Conservation (phyloP, 1,139 yeast genomes). For the Pichia sp. region DNA sequence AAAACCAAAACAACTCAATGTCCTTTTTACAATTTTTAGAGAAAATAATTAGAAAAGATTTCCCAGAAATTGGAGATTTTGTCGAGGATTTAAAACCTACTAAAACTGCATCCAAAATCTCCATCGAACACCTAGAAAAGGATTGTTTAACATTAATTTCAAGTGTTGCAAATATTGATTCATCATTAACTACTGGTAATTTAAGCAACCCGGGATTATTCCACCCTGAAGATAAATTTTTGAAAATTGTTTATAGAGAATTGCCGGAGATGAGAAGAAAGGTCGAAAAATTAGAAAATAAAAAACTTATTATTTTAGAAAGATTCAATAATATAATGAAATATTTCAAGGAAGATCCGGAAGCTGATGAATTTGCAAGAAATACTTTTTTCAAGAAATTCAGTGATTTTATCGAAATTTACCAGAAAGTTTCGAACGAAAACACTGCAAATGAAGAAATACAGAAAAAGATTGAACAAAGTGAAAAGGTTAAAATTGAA, state of each 20-base stretch:
- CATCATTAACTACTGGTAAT: conserved; percentile 69
- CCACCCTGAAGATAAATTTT: conserved; percentile 65
- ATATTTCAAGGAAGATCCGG: conserved; percentile 70
- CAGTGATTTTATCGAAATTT: conserved; percentile 67
- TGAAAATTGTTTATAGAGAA: conserved; percentile 55
- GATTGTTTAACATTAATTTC: conserved; percentile 58
- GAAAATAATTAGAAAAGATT: conserved; percentile 58
- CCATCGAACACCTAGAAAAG: conserved; percentile 58
- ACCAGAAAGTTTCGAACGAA: conserved; percentile 70
- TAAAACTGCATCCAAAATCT: conserved; percentile 52
- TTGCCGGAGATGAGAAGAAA: conserved; percentile 65
- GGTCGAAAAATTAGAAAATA: conserved; percentile 57
- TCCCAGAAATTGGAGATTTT: conserved; percentile 58
- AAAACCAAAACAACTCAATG: conserved; percentile 71
- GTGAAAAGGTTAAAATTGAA: conserved; percentile 58
- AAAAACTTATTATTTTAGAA: conserved; percentile 53
- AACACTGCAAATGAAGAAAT: conserved; percentile 78
- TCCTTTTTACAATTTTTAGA: conserved; percentile 78
- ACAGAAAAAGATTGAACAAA: conserved; percentile 64
- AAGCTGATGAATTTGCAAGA: conserved; percentile 57
- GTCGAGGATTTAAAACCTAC: conserved; percentile 56
- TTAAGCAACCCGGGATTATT: conserved; percentile 68
- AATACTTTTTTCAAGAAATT: conserved; percentile 72
- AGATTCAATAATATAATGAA: conserved; percentile 68
- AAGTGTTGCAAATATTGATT: conserved; percentile 59